Percentiles rank a stretch among this genome's conserved stretches.
Conservation (phyloP, 176 grass and related monocot species). For the Hordeum marinum region DNA sequence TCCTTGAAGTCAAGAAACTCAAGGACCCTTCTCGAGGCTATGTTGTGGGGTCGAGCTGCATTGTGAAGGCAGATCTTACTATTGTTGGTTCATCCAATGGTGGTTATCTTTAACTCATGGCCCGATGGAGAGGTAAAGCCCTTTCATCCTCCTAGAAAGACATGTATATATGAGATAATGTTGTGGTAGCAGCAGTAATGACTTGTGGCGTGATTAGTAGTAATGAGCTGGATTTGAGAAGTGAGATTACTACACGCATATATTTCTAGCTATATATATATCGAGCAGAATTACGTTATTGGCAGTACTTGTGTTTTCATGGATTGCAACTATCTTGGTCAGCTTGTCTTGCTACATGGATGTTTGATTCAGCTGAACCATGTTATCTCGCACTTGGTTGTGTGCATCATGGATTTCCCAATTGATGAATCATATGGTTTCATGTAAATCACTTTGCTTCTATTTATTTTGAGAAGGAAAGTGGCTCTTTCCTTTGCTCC, state of each 20-base stretch:
- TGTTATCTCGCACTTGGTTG: neutral
- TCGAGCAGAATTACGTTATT: neutral
- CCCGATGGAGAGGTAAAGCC: neutral
- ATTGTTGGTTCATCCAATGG: neutral
- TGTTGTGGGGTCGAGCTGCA: neutral
- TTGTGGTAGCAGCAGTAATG: neutral
- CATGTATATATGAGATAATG: neutral
- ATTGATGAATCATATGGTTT: too few species aligned
- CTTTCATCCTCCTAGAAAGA: neutral
- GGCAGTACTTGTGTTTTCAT: neutral
- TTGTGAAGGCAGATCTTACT: neutral
- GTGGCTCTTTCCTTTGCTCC: too few species aligned
- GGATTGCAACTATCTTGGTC: neutral
- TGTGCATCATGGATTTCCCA: neutral
- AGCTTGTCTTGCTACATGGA: neutral
- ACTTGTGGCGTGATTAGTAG: neutral
- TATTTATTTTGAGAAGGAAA: too few species aligned
- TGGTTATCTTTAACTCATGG: neutral
- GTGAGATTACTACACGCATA: neutral
- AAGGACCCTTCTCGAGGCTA: neutral
- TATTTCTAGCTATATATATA: neutral
- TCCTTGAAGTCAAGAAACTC: neutral
- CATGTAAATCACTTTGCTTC: too few species aligned
- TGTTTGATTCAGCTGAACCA: neutral
- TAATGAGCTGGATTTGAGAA: neutral